Evolutionary conservation across 352 stramenopile genomes (phyloP), one percentile per base, ranked within the genome.

Genomic region (Pythium apleroticum): DNA sequence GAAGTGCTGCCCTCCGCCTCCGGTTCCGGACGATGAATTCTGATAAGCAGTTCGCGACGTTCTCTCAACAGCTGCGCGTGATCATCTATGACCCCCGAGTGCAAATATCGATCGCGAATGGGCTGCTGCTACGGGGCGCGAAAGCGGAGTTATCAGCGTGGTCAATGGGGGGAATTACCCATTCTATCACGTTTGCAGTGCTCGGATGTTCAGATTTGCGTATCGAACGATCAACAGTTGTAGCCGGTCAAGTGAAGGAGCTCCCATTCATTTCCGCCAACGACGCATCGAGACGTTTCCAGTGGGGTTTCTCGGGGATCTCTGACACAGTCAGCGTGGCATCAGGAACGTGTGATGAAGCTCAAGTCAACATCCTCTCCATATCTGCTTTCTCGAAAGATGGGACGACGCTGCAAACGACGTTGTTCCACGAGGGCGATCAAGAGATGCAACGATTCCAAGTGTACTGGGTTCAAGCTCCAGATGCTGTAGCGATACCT

Each of bases 11-110:
- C 2, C 24, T 72, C 15, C 22, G 45, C 31, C 14, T 72, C 7
- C n/a, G 27, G 10, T 66, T 72, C 31, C 52, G 46, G 0, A 49
- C 48, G 22, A 15, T 60, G 43, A 30, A 27, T 11, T 22, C 57
- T 0, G n/a, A 27, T 22, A 24, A 27, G 4, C 7, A n/a, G 3
- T 60, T 63, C 9, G 10, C 25, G 15, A 31, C 33, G 2, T 64
- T 53, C 30, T 37, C 53, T n/a, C 58, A 52, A 39, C 25, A n/a
- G 22, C 14, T 67, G 0, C 17, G 31, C 9, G n/a, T 67, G 10
- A 31, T 10, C 17, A 19, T 72, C 12, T 25, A 67, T 24, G 46
- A 72, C 19, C 52, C 65, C 1, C 19, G 28, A 17, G 28, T 61
- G 3, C 1, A 31, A 10, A 33, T 66, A 19, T 58, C 52, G 7